Conservation (phyloP, 2,329 filamentous ascomycete species). For the Hymenoscyphus fraxineus region DNA sequence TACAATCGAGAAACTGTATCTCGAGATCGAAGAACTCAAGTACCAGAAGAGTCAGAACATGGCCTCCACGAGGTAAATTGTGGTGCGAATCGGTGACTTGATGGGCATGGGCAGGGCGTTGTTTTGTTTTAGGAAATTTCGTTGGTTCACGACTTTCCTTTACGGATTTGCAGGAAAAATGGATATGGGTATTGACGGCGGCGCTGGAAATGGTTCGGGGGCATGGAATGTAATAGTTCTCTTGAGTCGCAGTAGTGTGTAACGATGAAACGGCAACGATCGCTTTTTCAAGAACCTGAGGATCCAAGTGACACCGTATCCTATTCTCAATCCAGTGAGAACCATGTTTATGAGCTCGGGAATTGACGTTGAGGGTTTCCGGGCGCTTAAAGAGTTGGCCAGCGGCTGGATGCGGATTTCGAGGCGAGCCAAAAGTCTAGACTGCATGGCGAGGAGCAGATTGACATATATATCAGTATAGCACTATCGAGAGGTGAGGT, state of each 20-base stretch:
- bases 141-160: slow-evolving; percentile 14
- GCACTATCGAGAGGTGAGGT: slow-evolving; percentile 8
- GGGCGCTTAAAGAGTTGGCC: slow-evolving; percentile 23
- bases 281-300: slow-evolving; percentile 10
- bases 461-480: slow-evolving; percentile 14
- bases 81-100: not conserved
- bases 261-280: slow-evolving; percentile 29
- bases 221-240: slow-evolving; percentile 16
- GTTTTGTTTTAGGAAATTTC: slow-evolving; percentile 17
- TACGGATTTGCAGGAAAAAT: slow-evolving; percentile 7
- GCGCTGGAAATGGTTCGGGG: slow-evolving; percentile 23
- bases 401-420: slow-evolving; percentile 14
- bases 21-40: slow-evolving; percentile 52
- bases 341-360: slow-evolving; percentile 8
- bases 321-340: slow-evolving; percentile 18
- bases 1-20: slow-evolving; percentile 64
- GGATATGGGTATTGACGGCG: slow-evolving; percentile 10
- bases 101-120: not conserved
- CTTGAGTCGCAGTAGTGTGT: slow-evolving; percentile 25
- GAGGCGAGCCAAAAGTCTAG: slow-evolving; percentile 1
- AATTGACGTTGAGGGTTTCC: slow-evolving; percentile 13
- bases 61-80: slow-evolving; percentile 10
- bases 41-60: slow-evolving; percentile 13
- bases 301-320: slow-evolving; percentile 13
- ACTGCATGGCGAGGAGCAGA: slow-evolving; percentile 5